These are phyloP conservation scores for Backusella psychrophila DNA, from an alignment of 192 early-diverging fungal genomes.

Conservation along the genomic window DNA sequence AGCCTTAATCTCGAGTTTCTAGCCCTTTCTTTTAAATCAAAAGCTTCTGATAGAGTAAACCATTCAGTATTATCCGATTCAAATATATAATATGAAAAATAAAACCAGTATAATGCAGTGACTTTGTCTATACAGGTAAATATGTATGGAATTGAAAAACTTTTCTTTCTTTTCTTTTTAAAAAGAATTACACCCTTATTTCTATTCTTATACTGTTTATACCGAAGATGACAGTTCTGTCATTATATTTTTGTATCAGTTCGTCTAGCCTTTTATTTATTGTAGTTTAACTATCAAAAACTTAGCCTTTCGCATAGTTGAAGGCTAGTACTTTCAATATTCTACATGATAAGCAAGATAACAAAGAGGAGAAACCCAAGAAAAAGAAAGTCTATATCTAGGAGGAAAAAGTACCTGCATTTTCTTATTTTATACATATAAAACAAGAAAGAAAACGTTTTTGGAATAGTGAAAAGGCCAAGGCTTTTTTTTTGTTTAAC, in stretches of 20 bases:
- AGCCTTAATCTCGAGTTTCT: too few relatives aligned
- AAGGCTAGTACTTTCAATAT: too few relatives aligned
- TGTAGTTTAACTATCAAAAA: background rate
- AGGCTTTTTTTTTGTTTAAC: background rate
- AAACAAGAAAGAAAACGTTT: background rate
- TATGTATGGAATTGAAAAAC: background rate
- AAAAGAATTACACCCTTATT: background rate
- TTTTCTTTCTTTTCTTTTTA: background rate
- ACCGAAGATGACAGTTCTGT: background rate
- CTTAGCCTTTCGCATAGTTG: background rate
- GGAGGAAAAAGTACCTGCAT: background rate
- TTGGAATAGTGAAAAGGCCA: background rate
- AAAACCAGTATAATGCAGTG: background rate
- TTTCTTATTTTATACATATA: background rate
- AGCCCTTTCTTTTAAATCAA: too few relatives aligned
- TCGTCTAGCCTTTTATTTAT: background rate
- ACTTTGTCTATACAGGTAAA: background rate
- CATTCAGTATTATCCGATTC: background rate
- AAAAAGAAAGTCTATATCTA: background rate
- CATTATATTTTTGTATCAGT: background rate
- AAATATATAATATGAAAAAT: background rate
- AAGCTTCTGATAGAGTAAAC: too few relatives aligned
- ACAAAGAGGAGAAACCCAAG: background rate
- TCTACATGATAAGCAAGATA: background rate
- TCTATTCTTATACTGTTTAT: background rate